These are phyloP conservation scores for Cytospora chrysosperma DNA, from an alignment of 2,329 filamentous ascomycete genomes.

Conservation along the genomic window DNA sequence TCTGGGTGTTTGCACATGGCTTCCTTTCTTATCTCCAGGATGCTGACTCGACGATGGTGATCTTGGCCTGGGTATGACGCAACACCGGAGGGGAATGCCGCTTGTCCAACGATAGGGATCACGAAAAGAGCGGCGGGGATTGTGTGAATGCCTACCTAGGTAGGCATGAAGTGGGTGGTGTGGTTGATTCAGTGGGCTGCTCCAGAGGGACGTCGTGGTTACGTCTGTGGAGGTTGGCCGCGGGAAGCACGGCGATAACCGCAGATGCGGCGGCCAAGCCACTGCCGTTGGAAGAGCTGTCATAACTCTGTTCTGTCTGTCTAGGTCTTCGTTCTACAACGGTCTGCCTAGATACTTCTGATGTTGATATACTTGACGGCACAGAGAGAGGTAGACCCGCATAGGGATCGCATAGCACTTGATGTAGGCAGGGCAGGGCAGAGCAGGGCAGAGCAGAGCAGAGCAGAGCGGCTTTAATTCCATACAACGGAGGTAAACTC, in stretches of 20 bases:
- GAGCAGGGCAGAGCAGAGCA: neutral
- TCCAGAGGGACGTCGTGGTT: neutral
- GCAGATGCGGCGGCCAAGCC: neutral
- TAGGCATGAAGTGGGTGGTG: neutral
- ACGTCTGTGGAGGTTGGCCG: neutral
- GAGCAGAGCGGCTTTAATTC: neutral
- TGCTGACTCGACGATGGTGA: constrained; percentile 16
- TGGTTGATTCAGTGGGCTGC: neutral
- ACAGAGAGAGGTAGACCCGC: neutral
- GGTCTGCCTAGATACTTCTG: neutral
- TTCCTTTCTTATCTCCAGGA: neutral
- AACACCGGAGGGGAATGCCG: neutral
- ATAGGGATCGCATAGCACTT: neutral
- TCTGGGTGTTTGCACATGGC: neutral
- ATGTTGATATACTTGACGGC: neutral
- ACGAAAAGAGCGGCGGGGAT: neutral
- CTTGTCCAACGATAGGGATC: neutral
- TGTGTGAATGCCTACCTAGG: neutral
- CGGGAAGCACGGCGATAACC: neutral
- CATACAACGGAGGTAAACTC: neutral
- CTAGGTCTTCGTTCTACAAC: neutral
- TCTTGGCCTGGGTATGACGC: constrained; percentile 12
- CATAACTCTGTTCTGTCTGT: neutral
- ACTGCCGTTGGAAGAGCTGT: neutral
- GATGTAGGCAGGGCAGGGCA: neutral